Evolutionary conservation across 2,329 filamentous ascomycete genomes (phyloP), one percentile per base, ranked within the genome.

Genomic region (Whalleya microplaca): DNA sequence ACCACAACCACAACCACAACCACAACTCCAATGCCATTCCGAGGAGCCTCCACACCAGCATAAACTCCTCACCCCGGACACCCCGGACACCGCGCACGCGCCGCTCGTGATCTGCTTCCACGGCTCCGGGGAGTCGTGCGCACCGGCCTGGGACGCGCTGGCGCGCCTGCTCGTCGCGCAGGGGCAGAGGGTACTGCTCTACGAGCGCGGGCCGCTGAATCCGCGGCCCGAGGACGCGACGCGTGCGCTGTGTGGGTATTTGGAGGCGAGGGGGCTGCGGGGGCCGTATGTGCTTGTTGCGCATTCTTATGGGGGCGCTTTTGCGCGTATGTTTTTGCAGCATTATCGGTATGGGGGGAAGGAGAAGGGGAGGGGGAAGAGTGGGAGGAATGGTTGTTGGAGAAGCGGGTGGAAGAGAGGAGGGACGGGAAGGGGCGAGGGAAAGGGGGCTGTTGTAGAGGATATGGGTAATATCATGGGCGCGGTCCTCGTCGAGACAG

Each of bases 61-160:
- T 37, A 48, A 41, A 40, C 48, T 62, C 14, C 23, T 56, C 8
- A 14, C 40, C 4, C 55, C 59, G 18, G 49, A 45, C 23, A 19
- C 43, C 10, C n/a, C 19, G 37, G 50, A 53, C 9, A 29, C 52
- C 7, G 49, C 41, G 19, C 16, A n/a, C 9, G 43, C 49, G 1
- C 68, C 69, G 9, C 61, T 71, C 10, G 53, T 69, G 10, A 67
- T 71, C 21, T 71, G 66, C 58, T 70, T 70, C 57, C 69, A 70
- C 58, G 68, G 69, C 42, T 69, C 69, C 1, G 69, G 69, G 23
- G 64, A 66, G 51, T 61, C 66, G 12, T 69, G 64, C 44, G 62
- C 60, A 41, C 64, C 66, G 14, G 32, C 59, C 8, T 71, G 69
- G 69, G 63, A 66, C 37, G 52, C 48, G 27, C 57, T 71, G 18